Base-by-base conservation (phyloP, 2,329 filamentous ascomycete genomes). In the Hortaea werneckii region DNA sequence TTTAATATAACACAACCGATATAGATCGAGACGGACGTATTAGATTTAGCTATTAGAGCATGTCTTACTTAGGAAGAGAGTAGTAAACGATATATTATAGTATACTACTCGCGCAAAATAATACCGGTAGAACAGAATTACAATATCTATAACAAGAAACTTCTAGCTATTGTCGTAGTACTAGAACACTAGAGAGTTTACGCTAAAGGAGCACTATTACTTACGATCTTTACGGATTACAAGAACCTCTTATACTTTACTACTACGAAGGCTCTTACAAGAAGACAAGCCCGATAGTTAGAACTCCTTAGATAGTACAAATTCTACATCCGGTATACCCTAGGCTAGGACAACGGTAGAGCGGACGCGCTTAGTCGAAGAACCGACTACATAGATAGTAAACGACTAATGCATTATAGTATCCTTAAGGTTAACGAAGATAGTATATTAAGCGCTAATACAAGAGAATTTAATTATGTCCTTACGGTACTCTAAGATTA, bases 191-290 rank as follows among this genome's bases (percentile, higher is more conserved):
- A 20, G 20, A 20, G 20, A 4, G 20, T 20, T 20, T 20, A 20
- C 20, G 20, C 20, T 20, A 20, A 20, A 20, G 20, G 20, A 20
- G 20, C 4, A 20, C 20, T 20, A 20, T 20, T 20, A 26, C 13
- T 46, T 12, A 29, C 7, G 13, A 51, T 66, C 1, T 45, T 58
- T 27, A 58, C 51, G 1, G 50, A 67, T 49, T 50, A 67, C 49
- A 52, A 57, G 27, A 58, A 54, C 37, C 51, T 66, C 1, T 4
- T 29, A 26, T 56, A 54, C 44, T 65, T 65, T 43, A 60, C 51
- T 37, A 54, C 49, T 4, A 61, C 46, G 3, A 63, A 63, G 48
- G 29, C 50, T 26, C 53, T 65, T 4, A 63, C 49, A 37, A 20
- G 50, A 5, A 43, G 28, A 39, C 13, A 47, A 13, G 41, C 27